A percentile compares a stretch with the other conserved stretches of the same genome.
phyloP scores from a whole-genome alignment of 352 stramenopile species.

The Ochromonadaceae sp. region DNA sequence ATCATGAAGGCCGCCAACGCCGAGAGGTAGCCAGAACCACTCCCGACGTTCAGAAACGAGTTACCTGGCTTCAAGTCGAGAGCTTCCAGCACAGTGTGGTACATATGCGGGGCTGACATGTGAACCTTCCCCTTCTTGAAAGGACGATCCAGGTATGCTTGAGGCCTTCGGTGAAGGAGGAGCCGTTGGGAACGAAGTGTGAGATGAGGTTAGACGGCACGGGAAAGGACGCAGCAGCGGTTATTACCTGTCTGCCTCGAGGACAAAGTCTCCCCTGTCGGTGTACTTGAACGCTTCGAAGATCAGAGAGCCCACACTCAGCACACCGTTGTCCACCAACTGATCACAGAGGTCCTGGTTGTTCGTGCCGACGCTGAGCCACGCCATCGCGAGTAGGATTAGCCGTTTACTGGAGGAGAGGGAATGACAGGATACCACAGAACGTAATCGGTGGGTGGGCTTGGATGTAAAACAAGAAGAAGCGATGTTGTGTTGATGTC shows the following conservation, averaged over 20 bases:
- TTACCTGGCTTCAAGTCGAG: slow-evolving; percentile 14
- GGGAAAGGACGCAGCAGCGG: background rate
- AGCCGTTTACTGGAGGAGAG: no score
- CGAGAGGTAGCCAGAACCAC: slow-evolving; percentile 24
- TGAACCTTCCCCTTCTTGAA: background rate
- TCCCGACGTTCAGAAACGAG: slow-evolving; percentile 26
- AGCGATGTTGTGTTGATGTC: no score
- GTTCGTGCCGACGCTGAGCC: slow-evolving; percentile 13
- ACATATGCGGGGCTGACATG: slow-evolving; percentile 23
- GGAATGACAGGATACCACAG: no score
- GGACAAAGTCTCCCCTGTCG: slow-evolving; percentile 24
- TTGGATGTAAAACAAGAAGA: no score
- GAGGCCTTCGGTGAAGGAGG: background rate
- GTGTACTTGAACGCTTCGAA: slow-evolving; percentile 20
- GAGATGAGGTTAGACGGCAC: background rate
- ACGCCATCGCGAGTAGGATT: slow-evolving; percentile 26
- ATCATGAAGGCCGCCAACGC: slow-evolving; percentile 22
- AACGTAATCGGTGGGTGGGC: no score
- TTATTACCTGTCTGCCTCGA: background rate
- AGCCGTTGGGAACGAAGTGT: background rate
- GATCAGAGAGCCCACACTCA: background rate
- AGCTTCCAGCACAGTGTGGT: slow-evolving; percentile 23
- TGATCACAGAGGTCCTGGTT: slow-evolving; percentile 21
- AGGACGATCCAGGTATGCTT: background rate
- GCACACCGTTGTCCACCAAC: background rate